Evolutionary conservation across 2,329 filamentous ascomycete genomes (phyloP).

Genomic region (Chalaropsis ovoidea): DNA sequence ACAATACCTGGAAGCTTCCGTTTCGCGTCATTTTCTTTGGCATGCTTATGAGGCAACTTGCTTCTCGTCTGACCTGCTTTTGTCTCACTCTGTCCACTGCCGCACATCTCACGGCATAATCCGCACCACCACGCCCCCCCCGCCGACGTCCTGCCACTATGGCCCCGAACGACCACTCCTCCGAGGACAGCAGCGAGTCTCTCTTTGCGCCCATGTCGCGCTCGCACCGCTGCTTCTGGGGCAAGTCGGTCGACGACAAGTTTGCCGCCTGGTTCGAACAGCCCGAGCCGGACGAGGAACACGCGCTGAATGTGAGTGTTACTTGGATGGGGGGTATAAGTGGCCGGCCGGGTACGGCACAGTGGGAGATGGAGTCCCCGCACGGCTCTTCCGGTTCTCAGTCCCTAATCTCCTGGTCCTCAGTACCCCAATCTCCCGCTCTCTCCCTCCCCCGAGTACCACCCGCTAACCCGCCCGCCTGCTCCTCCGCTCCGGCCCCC

Average conservation of each 20-base stretch:
- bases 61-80: no score
- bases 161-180: neutral
- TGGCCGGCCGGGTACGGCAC: neutral
- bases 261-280: slow-evolving; percentile 21
- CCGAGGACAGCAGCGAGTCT: neutral
- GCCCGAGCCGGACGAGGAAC: neutral
- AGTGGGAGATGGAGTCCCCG: no score
- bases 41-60: no score
- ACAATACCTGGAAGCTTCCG: neutral
- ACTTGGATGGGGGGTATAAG: no score
- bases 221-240: slow-evolving; percentile 13
- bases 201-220: neutral
- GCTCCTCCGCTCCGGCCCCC: neutral
- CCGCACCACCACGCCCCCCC: no score
- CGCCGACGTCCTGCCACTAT: neutral
- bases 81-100: no score
- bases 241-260: slow-evolving; percentile 17
- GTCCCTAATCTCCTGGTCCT: neutral
- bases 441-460: neutral
- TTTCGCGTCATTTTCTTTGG: no score
- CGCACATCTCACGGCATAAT: no score
- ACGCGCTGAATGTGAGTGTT: slow-evolving; percentile 9
- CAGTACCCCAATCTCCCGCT: neutral
- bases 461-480: no score
- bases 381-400: neutral